Base-by-base conservation (phyloP, 139 green algal species). In the Chlamydomonas schloesseri region DNA sequence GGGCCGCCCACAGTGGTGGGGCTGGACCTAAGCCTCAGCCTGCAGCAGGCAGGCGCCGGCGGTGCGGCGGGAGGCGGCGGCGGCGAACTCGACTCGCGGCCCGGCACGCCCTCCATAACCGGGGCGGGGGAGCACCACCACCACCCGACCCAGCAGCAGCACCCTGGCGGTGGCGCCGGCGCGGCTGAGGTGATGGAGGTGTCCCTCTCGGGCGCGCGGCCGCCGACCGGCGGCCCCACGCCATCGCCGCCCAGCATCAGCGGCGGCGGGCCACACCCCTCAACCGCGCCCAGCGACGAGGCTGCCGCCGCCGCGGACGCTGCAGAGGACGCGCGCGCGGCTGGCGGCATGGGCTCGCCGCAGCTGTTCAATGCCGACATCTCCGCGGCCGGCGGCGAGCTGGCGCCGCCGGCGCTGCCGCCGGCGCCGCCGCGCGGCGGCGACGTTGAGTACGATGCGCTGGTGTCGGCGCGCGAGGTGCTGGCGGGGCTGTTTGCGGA, bases 401-500 rank as follows among this genome's bases (percentile, higher is more conserved):
- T 77, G 53, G 31, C 65, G 81, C 81, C 81, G 81, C 81, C 69
- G 57, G 53, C 81, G 70, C 69, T 85, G 67, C 79, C 79, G 33
- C 79, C 67, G 65, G 67, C 67, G 47, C 79, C 79, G 46, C 67
- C 79, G 0, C 13, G 18, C 18, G 79, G 79, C 65, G 79, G 65
- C 67, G 65, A 33, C 26, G 18, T 70, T 0, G 79, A 85, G 21
- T 76, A 87, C 53, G 81, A 74, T 14, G 69, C 81, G 33, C 5
- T 71, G 26, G 69, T 72, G 50, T 79, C 81, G 33, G 81, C 81
- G 34, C 69, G 69, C 2, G 81, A 87, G 13, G 69, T 87, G 34
- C 69, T 87, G 53, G 60, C 55, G 1, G 69, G 34, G 0, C 55
- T 79, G 69, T 71, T 87, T 29, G 65, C 81, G 26, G 81, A 87